These are phyloP conservation scores for Fusarium sp. DNA, from an alignment of 2,329 filamentous ascomycete species.

Conservation along the genomic window DNA sequence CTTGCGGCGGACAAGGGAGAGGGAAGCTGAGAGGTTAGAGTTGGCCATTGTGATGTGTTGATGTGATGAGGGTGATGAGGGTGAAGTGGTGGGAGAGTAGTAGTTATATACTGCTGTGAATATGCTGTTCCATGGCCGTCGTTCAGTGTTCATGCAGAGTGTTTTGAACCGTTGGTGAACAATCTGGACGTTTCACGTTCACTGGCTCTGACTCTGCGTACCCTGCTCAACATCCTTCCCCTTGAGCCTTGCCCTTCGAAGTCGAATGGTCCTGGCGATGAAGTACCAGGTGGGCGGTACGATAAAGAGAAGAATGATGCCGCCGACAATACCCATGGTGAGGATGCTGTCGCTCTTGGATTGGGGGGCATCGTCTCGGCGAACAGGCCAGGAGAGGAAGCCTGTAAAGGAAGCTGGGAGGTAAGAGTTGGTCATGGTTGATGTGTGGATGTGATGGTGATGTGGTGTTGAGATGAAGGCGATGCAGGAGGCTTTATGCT, in stretches of 20 bases:
- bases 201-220: neutral
- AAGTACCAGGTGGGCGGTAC: constrained; percentile 9
- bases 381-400: constrained; percentile 4
- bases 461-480: neutral
- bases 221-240: neutral
- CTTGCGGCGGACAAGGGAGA: neutral
- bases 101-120: neutral
- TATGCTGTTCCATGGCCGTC: too few relatives aligned
- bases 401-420: neutral
- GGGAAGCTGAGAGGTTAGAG: neutral
- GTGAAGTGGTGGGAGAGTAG: neutral
- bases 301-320: constrained; percentile 8
- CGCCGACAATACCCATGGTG: constrained; percentile 1
- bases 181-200: neutral
- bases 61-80: neutral
- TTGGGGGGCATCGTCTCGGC: neutral
- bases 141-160: neutral
- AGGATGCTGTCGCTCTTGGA: neutral
- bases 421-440: constrained; percentile 4
- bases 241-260: neutral
- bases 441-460: neutral
- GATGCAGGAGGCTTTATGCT: neutral
- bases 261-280: neutral
- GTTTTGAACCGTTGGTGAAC: neutral
- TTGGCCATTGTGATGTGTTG: neutral